phyloP scores from a whole-genome alignment of 2,329 filamentous ascomycete species.

The Tolypocladium amazonense region DNA sequence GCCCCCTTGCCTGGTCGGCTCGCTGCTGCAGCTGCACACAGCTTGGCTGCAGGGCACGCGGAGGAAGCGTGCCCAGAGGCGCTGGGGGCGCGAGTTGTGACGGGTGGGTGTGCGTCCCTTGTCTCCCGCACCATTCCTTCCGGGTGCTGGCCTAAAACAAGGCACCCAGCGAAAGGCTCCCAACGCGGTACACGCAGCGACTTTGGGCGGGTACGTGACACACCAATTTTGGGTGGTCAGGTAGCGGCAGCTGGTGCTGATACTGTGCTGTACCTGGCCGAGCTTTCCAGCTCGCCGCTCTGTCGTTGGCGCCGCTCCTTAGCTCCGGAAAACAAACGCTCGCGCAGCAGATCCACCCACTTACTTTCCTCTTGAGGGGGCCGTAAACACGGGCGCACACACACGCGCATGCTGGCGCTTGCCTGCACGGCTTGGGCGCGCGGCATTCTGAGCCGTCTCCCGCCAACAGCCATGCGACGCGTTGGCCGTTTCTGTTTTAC shows the following conservation, averaged over 20 bases:
- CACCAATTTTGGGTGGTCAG: conserved; percentile 21
- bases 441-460: neutral
- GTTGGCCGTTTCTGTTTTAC: neutral
- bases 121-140: conserved; percentile 3
- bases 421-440: neutral
- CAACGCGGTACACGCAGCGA: conserved; percentile 18
- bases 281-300: neutral
- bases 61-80: neutral
- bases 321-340: neutral
- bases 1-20: neutral
- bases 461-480: neutral
- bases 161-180: neutral
- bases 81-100: neutral
- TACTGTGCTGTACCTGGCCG: conserved; percentile 26
- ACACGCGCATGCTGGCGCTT: neutral
- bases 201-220: conserved; percentile 25
- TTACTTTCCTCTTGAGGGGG: neutral
- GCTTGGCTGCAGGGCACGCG: neutral
- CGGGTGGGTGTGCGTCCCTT: neutral
- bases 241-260: conserved; percentile 20
- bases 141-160: conserved; percentile 2
- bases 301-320: neutral
- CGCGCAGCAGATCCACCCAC: neutral
- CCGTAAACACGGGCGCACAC: neutral
- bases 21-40: neutral